Evolutionary conservation across 306 rosid genomes (phyloP).

Genomic region (Ormosia semicastrata): DNA sequence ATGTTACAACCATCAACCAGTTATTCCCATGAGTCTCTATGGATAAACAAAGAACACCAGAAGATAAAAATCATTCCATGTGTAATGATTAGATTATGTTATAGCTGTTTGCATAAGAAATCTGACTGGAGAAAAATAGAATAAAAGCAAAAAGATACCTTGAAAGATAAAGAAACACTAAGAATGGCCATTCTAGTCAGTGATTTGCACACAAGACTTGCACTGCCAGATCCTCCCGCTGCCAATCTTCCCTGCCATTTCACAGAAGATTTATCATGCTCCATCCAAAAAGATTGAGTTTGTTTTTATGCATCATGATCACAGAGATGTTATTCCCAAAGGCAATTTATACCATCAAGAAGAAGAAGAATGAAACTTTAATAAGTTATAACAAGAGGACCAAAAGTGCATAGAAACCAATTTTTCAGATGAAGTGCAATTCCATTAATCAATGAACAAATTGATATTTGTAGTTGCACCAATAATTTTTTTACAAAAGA

Average conservation of each 20-base stretch:
- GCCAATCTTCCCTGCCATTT: constrained; percentile 55
- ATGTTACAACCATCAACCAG: constrained; percentile 23
- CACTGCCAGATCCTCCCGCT: constrained; percentile 39
- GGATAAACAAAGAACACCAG: constrained; percentile 20
- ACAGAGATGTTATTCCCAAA: constrained; percentile 2
- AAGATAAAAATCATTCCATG: not conserved
- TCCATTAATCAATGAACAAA: constrained; percentile 14
- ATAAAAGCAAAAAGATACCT: constrained; percentile 47
- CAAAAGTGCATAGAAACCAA: not conserved
- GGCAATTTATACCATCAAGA: not conserved
- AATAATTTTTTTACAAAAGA: not conserved
- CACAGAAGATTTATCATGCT: constrained; percentile 38
- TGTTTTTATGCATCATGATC: constrained; percentile 27
- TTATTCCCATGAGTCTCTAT: constrained; percentile 26
- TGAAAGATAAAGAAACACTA: constrained; percentile 57
- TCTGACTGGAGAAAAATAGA: constrained; percentile 1
- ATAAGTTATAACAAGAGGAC: not conserved
- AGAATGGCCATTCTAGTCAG: constrained; percentile 82
- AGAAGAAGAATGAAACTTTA: not conserved
- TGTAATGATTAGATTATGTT: constrained; percentile 11
- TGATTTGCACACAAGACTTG: constrained; percentile 50
- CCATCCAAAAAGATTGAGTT: constrained; percentile 25
- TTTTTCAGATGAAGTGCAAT: not conserved
- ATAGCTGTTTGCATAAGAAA: constrained; percentile 2
- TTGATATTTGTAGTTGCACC: constrained; percentile 1